Percentiles rank a stretch among this genome's conserved stretches.
These are phyloP conservation scores for Sclerotinia spermophila DNA, from an alignment of 2,329 filamentous ascomycete genomes.

Conservation along the genomic window DNA sequence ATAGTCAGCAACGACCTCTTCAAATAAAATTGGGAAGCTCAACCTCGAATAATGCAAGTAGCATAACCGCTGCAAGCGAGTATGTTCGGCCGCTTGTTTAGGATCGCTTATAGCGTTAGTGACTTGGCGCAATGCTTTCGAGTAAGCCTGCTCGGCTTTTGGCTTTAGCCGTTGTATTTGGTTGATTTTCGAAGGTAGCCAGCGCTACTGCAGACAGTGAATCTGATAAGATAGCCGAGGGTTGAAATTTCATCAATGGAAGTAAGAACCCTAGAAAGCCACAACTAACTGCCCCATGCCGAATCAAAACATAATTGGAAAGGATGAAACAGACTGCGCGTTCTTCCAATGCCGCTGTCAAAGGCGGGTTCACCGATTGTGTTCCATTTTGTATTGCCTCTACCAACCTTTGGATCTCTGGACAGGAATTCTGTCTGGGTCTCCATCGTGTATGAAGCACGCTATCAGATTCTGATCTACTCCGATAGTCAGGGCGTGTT, in stretches of 20 bases:
- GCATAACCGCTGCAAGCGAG: conserved; percentile 16
- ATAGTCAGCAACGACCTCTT: not conserved
- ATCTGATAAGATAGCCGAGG: conserved; percentile 9
- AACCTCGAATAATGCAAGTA: conserved; percentile 14
- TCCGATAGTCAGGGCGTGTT: not conserved
- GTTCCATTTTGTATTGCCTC: conserved; percentile 13
- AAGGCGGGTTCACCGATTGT: not conserved
- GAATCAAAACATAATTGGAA: conserved; percentile 17
- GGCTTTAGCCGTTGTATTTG: conserved; percentile 15
- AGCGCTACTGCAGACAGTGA: conserved; percentile 6
- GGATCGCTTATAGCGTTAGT: conserved; percentile 12
- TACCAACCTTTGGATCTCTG: not conserved
- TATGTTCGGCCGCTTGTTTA: conserved; percentile 5
- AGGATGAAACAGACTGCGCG: conserved; percentile 17
- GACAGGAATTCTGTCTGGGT: conserved; percentile 3
- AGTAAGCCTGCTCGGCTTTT: conserved; percentile 16
- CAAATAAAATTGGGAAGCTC: not conserved
- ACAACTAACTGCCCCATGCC: conserved; percentile 3
- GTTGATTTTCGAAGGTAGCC: conserved; percentile 16
- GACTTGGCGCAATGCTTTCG: conserved; percentile 10
- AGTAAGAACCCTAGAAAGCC: conserved; percentile 16
- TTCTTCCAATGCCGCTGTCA: conserved; percentile 15
- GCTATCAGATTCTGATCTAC: not conserved
- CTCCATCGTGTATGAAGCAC: not conserved
- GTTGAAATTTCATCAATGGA: conserved; percentile 14